A percentile compares a stretch with the other conserved stretches of the same genome.
These are phyloP conservation scores for Casuarina equisetifolia DNA, from an alignment of 306 rosid genomes.

Conservation along the genomic window DNA sequence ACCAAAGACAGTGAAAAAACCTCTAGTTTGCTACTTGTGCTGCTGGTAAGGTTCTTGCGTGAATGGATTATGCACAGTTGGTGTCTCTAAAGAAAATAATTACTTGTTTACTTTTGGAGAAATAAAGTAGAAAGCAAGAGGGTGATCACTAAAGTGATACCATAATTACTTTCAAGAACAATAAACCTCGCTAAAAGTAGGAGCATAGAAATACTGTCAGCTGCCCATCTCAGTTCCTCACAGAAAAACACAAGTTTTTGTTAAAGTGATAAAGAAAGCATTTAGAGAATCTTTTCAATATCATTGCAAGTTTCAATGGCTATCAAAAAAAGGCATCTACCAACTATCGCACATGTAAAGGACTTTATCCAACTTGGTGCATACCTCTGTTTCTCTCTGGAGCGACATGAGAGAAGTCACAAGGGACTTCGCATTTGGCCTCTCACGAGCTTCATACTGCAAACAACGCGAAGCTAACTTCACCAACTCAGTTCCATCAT, in stretches of 20 bases:
- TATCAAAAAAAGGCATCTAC: background rate
- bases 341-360: background rate
- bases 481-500: conserved; percentile 93
- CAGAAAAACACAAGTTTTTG: background rate
- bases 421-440: conserved; percentile 92
- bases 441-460: conserved; percentile 95
- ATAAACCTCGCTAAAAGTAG: background rate
- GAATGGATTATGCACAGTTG: background rate
- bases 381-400: conserved; percentile 93
- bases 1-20: background rate
- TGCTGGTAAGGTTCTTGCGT: background rate
- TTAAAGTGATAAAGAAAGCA: background rate
- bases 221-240: background rate
- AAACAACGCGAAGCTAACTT: conserved; percentile 93
- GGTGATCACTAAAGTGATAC: background rate
- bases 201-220: background rate
- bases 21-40: background rate
- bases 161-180: background rate
- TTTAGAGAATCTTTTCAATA: background rate
- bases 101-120: background rate
- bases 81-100: background rate
- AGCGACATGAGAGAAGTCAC: conserved; percentile 73
- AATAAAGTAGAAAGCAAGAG: background rate
- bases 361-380: background rate
- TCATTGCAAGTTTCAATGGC: background rate